Percentiles rank a stretch among this genome's conserved stretches.
Conservation (phyloP, 352 stramenopile species). For the Phytopythium mirpurense region DNA sequence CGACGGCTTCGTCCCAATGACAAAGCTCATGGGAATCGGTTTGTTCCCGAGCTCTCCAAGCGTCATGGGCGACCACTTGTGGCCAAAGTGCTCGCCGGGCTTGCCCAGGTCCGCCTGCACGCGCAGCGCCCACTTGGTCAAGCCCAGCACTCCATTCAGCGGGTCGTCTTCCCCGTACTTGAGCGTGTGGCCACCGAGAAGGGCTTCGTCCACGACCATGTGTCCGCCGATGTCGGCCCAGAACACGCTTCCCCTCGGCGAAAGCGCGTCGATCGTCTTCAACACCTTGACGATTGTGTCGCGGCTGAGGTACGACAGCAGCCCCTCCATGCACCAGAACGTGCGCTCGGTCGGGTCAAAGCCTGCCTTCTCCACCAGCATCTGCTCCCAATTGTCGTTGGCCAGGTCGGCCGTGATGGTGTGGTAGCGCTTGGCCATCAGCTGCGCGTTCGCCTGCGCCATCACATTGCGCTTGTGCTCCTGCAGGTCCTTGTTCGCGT, state of each 20-base stretch:
- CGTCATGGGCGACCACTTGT: constrained; percentile 29
- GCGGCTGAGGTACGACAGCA: constrained; percentile 39
- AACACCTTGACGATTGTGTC: constrained; percentile 38
- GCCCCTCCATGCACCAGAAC: constrained; percentile 49
- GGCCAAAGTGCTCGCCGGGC: constrained; percentile 28
- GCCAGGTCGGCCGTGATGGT: constrained; percentile 44
- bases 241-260: constrained; percentile 34
- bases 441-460: constrained; percentile 13
- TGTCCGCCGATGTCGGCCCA: constrained; percentile 39
- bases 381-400: constrained; percentile 39
- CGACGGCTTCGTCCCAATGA: constrained; percentile 5
- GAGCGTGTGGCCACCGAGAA: constrained; percentile 18
- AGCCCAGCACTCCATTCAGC: constrained; percentile 29
- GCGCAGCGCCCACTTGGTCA: constrained; percentile 29
- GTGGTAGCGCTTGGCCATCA: constrained; percentile 30
- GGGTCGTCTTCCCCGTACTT: constrained; percentile 50
- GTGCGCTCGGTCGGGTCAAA: constrained; percentile 43
- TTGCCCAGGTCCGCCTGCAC: constrained; percentile 21
- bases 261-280: constrained; percentile 47
- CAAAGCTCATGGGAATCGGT: neutral
- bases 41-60: constrained; percentile 3
- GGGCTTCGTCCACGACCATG: constrained; percentile 13
- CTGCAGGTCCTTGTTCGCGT: constrained; percentile 35
- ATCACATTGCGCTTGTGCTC: constrained; percentile 39
- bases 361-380: constrained; percentile 23